Evolutionary conservation across 805 yeast genomes (phyloP), one percentile per base, ranked within the genome.

Genomic region (Blastobotrys chiropterorum): DNA sequence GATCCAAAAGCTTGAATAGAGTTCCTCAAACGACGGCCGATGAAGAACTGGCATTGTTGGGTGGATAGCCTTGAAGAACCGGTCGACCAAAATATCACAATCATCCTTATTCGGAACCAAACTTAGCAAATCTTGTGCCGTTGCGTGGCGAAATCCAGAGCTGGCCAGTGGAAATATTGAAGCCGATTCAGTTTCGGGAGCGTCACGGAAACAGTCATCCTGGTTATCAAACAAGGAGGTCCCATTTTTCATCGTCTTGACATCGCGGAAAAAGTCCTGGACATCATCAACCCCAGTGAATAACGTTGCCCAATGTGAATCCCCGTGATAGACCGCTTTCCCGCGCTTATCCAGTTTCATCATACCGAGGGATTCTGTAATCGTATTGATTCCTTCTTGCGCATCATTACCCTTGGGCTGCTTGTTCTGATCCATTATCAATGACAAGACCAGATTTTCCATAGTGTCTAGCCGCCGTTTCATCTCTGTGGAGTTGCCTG

Each of bases 241-340:
- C 42, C 3, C 40, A 14, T 8, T 44, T 44, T 34, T 41, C 46
- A 20, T 47, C 22, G 17, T 19, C 30, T 20, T 26, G 20, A 53
- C 39, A 11, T 41, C 43, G n/a, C 42, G 21, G 34, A 62, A 55
- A 14, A 62, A 57, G 17, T 56, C 54, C 20, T 54, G 61, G 14
- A 60, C 54, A 22, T 57, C 59, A 2, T 53, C 44, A 4, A 63
- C 59, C 48, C 65, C 69, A 40, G 61, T 58, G 30, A 66, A 55
- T 40, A 66, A 47, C 31, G 62, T 61, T 3, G 63, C 67, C 70
- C 70, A 66, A 47, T 66, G 67, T 1, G 69, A 63, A 41, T 62
- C 68, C 8, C 70, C 70, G 44, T 66, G 69, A 51, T 66, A 66
- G 19, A 65, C 52, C 7, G 65, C 57, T 42, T 66, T 59, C 13